phyloP scores from a whole-genome alignment of 495 filamentous ascomycete species.

The Penicillium desertorum region DNA sequence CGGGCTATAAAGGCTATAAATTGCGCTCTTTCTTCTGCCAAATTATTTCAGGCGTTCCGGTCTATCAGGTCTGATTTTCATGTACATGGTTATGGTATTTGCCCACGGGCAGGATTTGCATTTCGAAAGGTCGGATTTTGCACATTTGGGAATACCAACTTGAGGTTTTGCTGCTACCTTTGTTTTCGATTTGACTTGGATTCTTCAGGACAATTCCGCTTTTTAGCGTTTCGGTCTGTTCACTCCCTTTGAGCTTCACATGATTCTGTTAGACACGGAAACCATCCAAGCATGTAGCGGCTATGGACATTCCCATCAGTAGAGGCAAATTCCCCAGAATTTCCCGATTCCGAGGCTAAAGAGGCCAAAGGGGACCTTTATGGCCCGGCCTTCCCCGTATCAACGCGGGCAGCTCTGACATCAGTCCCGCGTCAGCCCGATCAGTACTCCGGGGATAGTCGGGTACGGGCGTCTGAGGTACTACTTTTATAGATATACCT shows the following conservation, averaged over 20 bases:
- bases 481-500: constrained; percentile 10
- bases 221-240: background rate
- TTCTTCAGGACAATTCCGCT: background rate
- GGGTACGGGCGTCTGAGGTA: constrained; percentile 15
- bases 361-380: constrained; percentile 31
- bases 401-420: constrained; percentile 36
- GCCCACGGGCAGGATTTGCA: constrained; percentile 18
- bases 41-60: constrained; percentile 22
- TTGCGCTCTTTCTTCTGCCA: constrained; percentile 8
- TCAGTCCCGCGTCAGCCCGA: constrained; percentile 54
- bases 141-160: constrained; percentile 4
- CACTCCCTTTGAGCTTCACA: background rate
- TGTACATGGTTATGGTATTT: constrained; percentile 20
- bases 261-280: background rate
- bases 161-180: background rate
- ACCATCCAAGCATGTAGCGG: constrained; percentile 17
- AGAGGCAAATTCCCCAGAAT: constrained; percentile 20
- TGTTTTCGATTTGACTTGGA: constrained; percentile 1
- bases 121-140: constrained; percentile 20
- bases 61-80: constrained; percentile 13
- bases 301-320: constrained; percentile 28
- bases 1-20: constrained; percentile 17
- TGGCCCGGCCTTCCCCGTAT: constrained; percentile 40
- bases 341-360: constrained; percentile 42
- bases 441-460: constrained; percentile 35